These are phyloP conservation scores for Hanseniaspora lindneri DNA, from an alignment of 805 yeast species.

Conservation along the genomic window DNA sequence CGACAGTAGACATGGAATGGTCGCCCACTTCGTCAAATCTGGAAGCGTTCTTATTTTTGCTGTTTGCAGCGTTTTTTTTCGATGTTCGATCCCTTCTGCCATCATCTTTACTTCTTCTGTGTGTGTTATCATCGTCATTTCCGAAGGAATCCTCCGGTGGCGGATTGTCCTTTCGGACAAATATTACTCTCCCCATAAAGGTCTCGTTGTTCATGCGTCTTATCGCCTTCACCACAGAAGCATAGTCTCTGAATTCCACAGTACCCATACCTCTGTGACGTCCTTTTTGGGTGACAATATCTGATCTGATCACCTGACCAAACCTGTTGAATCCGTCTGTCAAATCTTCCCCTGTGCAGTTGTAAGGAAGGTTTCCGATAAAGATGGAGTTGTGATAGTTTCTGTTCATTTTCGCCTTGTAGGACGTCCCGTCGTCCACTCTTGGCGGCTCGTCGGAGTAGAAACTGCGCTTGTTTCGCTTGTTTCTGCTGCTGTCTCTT, in stretches of 20 bases:
- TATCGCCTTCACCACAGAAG: constrained; percentile 63
- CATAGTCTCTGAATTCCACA: constrained; percentile 60
- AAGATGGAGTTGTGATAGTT: constrained; percentile 59
- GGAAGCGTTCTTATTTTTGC: constrained; percentile 16
- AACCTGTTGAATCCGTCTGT: constrained; percentile 46
- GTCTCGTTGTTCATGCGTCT: constrained; percentile 51
- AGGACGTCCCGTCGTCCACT: constrained; percentile 21
- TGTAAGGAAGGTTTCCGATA: constrained; percentile 62
- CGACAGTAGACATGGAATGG: constrained; percentile 17
- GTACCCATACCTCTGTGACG: constrained; percentile 85
- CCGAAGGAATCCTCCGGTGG: constrained; percentile 40
- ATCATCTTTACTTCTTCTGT: background rate
- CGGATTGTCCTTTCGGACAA: constrained; percentile 83
- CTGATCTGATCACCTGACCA: constrained; percentile 67
- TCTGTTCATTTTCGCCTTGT: constrained; percentile 37
- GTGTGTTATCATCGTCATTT: background rate
- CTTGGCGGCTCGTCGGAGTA: no score
- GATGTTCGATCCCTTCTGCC: constrained; percentile 19
- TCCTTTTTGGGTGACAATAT: constrained; percentile 65
- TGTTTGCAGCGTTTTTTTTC: constrained; percentile 17
- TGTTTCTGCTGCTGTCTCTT: constrained; percentile 20
- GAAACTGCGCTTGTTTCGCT: no score
- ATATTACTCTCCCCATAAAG: constrained; percentile 64
- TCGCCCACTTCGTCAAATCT: constrained; percentile 13
- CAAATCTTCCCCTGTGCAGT: constrained; percentile 46